phyloP scores from a whole-genome alignment of 257 asterid species.

The Gentiana macrophylla region DNA sequence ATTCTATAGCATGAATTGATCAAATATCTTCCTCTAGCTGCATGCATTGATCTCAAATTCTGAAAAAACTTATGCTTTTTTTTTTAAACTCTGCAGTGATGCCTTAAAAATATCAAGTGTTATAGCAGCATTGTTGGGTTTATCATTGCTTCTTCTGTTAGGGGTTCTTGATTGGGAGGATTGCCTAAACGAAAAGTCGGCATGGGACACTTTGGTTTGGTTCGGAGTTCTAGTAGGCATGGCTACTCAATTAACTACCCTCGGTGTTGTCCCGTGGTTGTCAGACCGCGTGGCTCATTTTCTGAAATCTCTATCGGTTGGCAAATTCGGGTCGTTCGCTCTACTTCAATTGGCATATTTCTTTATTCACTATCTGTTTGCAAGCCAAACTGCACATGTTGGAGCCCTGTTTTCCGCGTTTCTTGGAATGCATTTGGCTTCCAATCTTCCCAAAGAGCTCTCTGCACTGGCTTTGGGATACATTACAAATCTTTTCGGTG shows the following conservation, averaged over 20 bases:
- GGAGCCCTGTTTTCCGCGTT: constrained; percentile 85
- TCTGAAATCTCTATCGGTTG: constrained; percentile 36
- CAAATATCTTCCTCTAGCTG: too few relatives aligned
- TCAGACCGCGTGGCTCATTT: constrained; percentile 36
- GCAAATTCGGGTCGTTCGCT: constrained; percentile 39
- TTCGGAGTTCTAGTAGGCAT: constrained; percentile 66
- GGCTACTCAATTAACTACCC: constrained; percentile 49
- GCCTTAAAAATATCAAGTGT: constrained; percentile 45
- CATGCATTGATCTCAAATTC: too few relatives aligned
- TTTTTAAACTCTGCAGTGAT: constrained; percentile 27
- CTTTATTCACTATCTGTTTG: constrained; percentile 75
- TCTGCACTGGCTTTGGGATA: constrained; percentile 57
- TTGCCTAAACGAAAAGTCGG: constrained; percentile 61
- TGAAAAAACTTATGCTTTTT: too few relatives aligned
- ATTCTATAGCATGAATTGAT: too few relatives aligned
- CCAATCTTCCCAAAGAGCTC: constrained; percentile 38
- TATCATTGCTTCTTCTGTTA: constrained; percentile 36
- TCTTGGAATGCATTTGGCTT: constrained; percentile 65
- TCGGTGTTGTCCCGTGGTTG: constrained; percentile 61
- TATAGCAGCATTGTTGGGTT: constrained; percentile 63
- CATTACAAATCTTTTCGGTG: constrained; percentile 73
- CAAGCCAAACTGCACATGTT: constrained; percentile 90
- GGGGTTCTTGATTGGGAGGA: constrained; percentile 75
- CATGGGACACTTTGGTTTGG: constrained; percentile 84
- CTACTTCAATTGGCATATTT: constrained; percentile 66